Conservation (phyloP, 176 grass and related monocot genomes). For the Triticum aestivum region DNA sequence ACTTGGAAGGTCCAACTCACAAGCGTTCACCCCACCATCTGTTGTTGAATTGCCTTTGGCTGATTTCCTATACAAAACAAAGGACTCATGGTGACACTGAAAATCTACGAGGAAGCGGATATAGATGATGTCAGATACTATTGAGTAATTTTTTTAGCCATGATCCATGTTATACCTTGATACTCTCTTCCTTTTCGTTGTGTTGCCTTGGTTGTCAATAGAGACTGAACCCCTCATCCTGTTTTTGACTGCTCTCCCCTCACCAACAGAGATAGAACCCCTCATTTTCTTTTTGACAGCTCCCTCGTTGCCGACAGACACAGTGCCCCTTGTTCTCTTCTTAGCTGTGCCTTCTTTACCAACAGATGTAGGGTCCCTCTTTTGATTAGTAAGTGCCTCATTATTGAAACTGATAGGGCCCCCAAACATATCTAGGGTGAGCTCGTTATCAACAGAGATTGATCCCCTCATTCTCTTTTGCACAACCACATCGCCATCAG, state of each 20-base stretch:
- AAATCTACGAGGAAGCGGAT: not conserved
- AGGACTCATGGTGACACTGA: not conserved
- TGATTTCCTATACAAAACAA: slow-evolving; percentile 26
- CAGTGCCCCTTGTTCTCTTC: not conserved
- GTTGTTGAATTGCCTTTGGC: slow-evolving; percentile 14
- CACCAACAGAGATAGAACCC: not conserved
- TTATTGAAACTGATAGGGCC: not conserved
- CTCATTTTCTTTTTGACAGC: slow-evolving; percentile 23
- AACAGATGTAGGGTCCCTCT: not conserved
- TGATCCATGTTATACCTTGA: slow-evolving; percentile 41
- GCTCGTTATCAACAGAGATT: slow-evolving; percentile 23
- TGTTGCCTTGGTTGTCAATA: slow-evolving; percentile 8
- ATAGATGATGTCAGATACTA: not conserved
- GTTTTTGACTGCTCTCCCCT: not conserved
- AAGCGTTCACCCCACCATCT: slow-evolving; percentile 15
- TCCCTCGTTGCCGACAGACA: not conserved
- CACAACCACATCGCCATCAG: slow-evolving; percentile 19
- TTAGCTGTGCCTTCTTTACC: slow-evolving; percentile 21
- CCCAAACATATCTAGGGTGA: not conserved
- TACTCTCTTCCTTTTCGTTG: slow-evolving; percentile 25
- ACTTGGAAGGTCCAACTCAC: slow-evolving; percentile 11
- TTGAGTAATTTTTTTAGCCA: not conserved
- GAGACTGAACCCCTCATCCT: slow-evolving; percentile 22
- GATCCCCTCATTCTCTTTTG: slow-evolving; percentile 26
- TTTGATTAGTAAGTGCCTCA: not conserved